A percentile compares a stretch with the other conserved stretches of the same genome.
phyloP scores from a whole-genome alignment of 495 filamentous ascomycete genomes.

The Neurospora sp. region DNA sequence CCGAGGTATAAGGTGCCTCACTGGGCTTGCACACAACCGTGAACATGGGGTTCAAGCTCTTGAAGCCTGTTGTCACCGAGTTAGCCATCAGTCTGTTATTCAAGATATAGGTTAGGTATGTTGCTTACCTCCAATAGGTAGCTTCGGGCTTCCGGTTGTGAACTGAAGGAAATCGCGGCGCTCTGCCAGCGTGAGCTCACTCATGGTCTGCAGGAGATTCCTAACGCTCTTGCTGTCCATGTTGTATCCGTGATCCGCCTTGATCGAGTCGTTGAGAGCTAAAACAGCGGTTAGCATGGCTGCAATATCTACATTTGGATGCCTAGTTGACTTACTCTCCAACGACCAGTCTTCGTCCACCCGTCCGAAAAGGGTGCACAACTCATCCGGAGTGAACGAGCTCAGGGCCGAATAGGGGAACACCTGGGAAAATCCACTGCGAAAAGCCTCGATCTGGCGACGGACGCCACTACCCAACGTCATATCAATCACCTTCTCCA shows the following conservation, averaged over 20 bases:
- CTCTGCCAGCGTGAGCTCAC: constrained; percentile 62
- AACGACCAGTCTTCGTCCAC: constrained; percentile 96
- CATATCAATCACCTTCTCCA: constrained; percentile 85
- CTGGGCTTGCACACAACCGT: constrained; percentile 98
- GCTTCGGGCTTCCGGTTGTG: constrained; percentile 94
- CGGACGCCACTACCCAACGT: constrained; percentile 82
- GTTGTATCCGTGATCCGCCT: constrained; percentile 99
- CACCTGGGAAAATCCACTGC: constrained; percentile 84
- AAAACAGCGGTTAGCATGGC: constrained; percentile 8
- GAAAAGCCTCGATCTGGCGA: constrained; percentile 85
- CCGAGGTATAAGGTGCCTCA: constrained; percentile 86
- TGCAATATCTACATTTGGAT: background rate
- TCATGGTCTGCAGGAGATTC: constrained; percentile 93
- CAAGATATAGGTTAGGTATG: background rate
- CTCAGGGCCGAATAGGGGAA: constrained; percentile 90
- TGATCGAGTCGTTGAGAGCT: constrained; percentile 97
- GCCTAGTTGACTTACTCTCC: constrained; percentile 59
- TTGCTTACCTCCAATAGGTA: constrained; percentile 88
- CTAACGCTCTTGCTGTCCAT: constrained; percentile 97
- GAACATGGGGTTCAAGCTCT: constrained; percentile 91
- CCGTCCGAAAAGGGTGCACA: constrained; percentile 93
- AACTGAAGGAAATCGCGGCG: constrained; percentile 97
- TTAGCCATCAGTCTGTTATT: background rate
- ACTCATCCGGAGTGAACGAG: constrained; percentile 90
- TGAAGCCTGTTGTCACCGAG: constrained; percentile 62